Evolutionary conservation across 2,329 filamentous ascomycete species (phyloP), one percentile per base, ranked within the genome.

Genomic region (Alternaria infectoria): DNA sequence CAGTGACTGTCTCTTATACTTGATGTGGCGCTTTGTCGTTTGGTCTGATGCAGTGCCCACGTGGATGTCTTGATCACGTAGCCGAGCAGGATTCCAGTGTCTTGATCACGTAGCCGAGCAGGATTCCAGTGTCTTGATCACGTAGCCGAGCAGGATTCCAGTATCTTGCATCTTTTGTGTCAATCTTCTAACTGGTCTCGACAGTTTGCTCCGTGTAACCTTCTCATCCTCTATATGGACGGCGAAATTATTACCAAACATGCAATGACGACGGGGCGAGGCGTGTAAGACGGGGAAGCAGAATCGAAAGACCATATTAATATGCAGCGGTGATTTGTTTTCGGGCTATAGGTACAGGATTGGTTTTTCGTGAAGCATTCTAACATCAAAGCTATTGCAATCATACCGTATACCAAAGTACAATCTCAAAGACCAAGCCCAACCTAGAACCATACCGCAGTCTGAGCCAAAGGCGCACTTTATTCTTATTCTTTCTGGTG

Each of bases 321-420:
- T n/a, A n/a, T 40, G 2, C 32, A 40, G 15, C 15, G 32, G 32
- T 5, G 32, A 10, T 40, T 4, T 40, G 5, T 17, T 3, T 40
- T 40, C 4, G 8, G 2, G 32, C 8, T 17, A 4, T 40, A 40
- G 0, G 4, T 4, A 40, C 32, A 17, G 4, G 9, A 10, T 1
- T 1, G 2, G 32, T 17, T n/a, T 2, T 40, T n/a, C 1, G 3
- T 40, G 32, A 40, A 4, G 5, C 5, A 0, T 10, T n/a, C n/a
- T n/a, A n/a, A n/a, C n/a, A n/a, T n/a, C n/a, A n/a, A n/a, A n/a
- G n/a, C n/a, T n/a, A n/a, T n/a, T n/a, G n/a, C n/a, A n/a, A n/a
- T n/a, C n/a, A n/a, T n/a, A n/a, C n/a, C n/a, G n/a, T n/a, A n/a
- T n/a, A n/a, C n/a, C n/a, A n/a, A n/a, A n/a, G n/a, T n/a, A n/a